Base-by-base conservation (phyloP, 345 rosid genomes). In the Arabidopsis suecica region DNA sequence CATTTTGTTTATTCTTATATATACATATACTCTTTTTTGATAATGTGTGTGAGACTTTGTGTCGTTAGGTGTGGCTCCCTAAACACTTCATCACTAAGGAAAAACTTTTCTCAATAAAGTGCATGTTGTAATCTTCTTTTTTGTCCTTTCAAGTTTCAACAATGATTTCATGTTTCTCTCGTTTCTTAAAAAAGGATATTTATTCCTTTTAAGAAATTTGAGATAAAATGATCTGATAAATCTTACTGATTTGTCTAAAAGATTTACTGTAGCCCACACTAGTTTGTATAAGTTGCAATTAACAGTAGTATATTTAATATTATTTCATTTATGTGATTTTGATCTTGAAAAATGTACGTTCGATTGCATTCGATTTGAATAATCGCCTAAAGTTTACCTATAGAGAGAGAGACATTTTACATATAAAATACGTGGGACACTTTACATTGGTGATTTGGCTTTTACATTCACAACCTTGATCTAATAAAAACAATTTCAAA, bases 71-170 rank as follows among this genome's bases (percentile, higher is more conserved):
- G 61, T 66, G 65, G 33, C 57, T 73, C 61, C 47, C 68, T 50
- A 36, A 73, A 68, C 74, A 67, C 82, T 73, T 73, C 82, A 38
- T 68, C 61, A 61, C 73, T 73, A 79, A 79, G 78, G 58, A 79
- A 73, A 8, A 36, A 20, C 71, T 61, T 79, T 78, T 60, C 16
- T 7, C 5, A 10, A 0, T n/a, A 71, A 71, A 72, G 64, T 44
- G 54, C 68, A 63, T 44, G 68, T 59, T 33, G 48, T 48, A 61
- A 68, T 61, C 44, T 20, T 47, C 8, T 66, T 62, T 67, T 20
- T 78, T 70, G 69, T 68, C 74, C 59, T 73, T 68, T 51, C 49
- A 67, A 6, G 53, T 73, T 68, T 51, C 49, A 67, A 6, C 64
- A 58, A 72, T 58, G 63, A 33, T 54, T 63, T 55, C 37, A 44